A percentile compares a stretch with the other conserved stretches of the same genome.
phyloP scores from a whole-genome alignment of 768 basidiomycete species.

The Floccularia luteovirens region DNA sequence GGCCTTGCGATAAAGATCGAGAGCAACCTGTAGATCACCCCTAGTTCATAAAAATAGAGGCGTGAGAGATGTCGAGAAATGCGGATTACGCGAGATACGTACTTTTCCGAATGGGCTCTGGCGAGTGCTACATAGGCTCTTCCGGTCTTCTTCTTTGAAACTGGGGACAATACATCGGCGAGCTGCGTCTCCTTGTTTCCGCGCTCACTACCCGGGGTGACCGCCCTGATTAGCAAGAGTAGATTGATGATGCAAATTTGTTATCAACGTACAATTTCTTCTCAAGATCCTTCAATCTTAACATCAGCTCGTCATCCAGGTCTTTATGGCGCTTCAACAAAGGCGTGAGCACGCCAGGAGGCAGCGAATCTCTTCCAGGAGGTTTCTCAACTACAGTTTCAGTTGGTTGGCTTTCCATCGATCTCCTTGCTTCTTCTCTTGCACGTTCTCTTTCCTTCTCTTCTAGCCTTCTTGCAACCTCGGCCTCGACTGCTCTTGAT shows the following conservation, averaged over 20 bases:
- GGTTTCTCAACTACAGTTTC: constrained; percentile 23
- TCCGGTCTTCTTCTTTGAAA: constrained; percentile 76
- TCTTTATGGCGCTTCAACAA: constrained; percentile 59
- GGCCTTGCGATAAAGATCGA: constrained; percentile 78
- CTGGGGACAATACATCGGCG: constrained; percentile 59
- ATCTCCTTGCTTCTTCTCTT: constrained; percentile 26
- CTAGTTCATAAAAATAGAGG: constrained; percentile 23
- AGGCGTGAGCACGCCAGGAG: constrained; percentile 50
- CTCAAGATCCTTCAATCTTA: constrained; percentile 62
- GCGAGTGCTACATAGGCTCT: constrained; percentile 81
- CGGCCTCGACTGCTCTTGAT: constrained; percentile 64
- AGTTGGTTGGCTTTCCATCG: constrained; percentile 21
- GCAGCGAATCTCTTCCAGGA: constrained; percentile 28
- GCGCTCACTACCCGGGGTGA: constrained; percentile 37
- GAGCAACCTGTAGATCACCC: constrained; percentile 73
- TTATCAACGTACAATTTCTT: constrained; percentile 53
- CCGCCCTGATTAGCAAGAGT: neutral
- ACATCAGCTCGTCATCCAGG: constrained; percentile 59
- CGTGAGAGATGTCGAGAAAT: neutral
- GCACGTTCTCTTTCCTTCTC: constrained; percentile 34
- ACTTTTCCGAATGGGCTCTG: constrained; percentile 78
- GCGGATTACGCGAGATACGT: constrained; percentile 14
- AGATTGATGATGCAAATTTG: constrained; percentile 1
- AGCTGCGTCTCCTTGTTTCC: constrained; percentile 53
- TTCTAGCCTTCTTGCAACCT: constrained; percentile 61